A percentile compares a stretch with the other conserved stretches of the same genome.
Evolutionary conservation across 2,329 filamentous ascomycete species (phyloP).

Genomic region (Ophioceras dolichostomum): DNA sequence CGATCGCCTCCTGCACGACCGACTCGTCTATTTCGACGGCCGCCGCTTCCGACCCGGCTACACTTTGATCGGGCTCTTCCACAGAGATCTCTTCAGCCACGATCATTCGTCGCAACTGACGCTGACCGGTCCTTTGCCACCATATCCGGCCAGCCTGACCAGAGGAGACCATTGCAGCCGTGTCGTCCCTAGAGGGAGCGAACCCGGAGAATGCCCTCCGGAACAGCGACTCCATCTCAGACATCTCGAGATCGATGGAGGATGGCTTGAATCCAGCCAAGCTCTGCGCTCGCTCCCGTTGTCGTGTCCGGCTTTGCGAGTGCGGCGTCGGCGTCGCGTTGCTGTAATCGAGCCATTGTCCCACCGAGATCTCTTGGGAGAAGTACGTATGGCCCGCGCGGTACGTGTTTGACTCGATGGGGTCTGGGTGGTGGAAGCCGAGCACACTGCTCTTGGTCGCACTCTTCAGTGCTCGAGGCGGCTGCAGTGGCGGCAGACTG

Average conservation of each 20-base stretch:
- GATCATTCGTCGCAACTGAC: conserved; percentile 52
- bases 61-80: no score
- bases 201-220: conserved; percentile 70
- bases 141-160: conserved; percentile 57
- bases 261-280: conserved; percentile 47
- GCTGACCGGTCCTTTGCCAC: conserved; percentile 63
- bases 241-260: conserved; percentile 41
- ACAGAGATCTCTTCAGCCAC: conserved; percentile 26
- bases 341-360: conserved; percentile 60
- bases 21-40: conserved; percentile 40
- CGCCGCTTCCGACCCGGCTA: no score
- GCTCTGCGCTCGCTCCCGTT: conserved; percentile 61
- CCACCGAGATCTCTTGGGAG: conserved; percentile 50
- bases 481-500: conserved; percentile 51
- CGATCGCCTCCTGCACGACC: conserved; percentile 39
- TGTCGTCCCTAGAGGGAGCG: conserved; percentile 63
- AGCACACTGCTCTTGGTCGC: conserved; percentile 45
- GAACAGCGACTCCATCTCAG: conserved; percentile 64
- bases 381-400: conserved; percentile 47
- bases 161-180: conserved; percentile 56
- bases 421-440: conserved; percentile 22
- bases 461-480: conserved; percentile 60
- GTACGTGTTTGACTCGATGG: conserved; percentile 38
- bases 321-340: conserved; percentile 45
- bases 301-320: conserved; percentile 45